Evolutionary conservation across 1,284 basidiomycete species (phyloP).

Genomic region (Pterulicium gracile): DNA sequence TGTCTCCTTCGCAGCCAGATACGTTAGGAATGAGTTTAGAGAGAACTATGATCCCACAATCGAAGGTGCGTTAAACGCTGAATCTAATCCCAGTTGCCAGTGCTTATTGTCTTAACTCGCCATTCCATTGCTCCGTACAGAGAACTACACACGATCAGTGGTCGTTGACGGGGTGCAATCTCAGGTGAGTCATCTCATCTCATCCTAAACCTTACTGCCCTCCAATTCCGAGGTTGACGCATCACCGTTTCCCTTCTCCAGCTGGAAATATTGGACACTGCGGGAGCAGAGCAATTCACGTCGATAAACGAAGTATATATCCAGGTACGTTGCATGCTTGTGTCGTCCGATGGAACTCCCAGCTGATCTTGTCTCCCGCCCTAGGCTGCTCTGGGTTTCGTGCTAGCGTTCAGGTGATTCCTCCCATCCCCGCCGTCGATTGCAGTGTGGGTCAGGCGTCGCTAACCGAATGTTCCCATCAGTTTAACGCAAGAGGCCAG

Average conservation of each 20-base stretch:
- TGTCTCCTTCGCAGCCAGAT: constrained; percentile 38
- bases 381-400: constrained; percentile 65
- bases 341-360: neutral
- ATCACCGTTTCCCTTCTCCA: constrained; percentile 18
- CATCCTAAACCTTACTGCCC: constrained; percentile 10
- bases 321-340: constrained; percentile 33
- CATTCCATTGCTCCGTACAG: constrained; percentile 20
- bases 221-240: constrained; percentile 8
- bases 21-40: constrained; percentile 63
- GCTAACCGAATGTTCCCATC: constrained; percentile 5
- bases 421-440: neutral
- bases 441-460: constrained; percentile 1
- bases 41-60: constrained; percentile 77
- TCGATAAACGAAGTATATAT: constrained; percentile 73
- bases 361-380: constrained; percentile 1
- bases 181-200: constrained; percentile 26
- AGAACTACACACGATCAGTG: constrained; percentile 54
- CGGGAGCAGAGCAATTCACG: constrained; percentile 81
- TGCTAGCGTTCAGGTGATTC: constrained; percentile 70
- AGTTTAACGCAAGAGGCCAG: constrained; percentile 73
- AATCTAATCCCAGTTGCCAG: constrained; percentile 3
- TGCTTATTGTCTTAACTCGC: constrained; percentile 10
- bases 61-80: constrained; percentile 47
- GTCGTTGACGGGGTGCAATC: constrained; percentile 50
- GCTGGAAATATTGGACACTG: constrained; percentile 85